Evolutionary conservation across 805 yeast genomes (phyloP), one percentile per base, ranked within the genome.

Genomic region (Metschnikowia lachancei): DNA sequence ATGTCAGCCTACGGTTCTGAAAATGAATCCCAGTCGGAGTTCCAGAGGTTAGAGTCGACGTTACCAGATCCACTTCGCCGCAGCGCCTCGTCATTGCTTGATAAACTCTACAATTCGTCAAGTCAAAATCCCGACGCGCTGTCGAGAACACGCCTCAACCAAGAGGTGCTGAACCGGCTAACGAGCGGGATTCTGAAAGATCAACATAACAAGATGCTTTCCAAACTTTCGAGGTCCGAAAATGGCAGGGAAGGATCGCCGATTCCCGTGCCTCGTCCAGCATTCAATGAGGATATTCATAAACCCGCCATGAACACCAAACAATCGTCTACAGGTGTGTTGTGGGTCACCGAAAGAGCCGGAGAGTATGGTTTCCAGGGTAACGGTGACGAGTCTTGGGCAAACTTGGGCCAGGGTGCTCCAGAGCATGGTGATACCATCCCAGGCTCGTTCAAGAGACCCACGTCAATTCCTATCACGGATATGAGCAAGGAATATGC

Each of bases 271-370:
- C 81, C 82, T 0, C 69, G 67, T 28, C 81, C 81, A 5, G 58
- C 66, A 38, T 63, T 67, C 54, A 65, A 70, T 43, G 73, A 69
- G 42, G 72, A 65, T 26, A 72, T 75, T 44, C 73, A 72, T 55
- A 74, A 76, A 54, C 85, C 85, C 5, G 85, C 83, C 8, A 63
- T 80, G 68, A 80, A 80, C 62, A 76, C 78, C 30, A 70, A 72
- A 46, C 82, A 79, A 54, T 75, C 81, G 11, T 77, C 82, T 11
- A 80, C 85, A 0, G 85, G 85, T 46, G 85, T 80, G 29, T 72
- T 80, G 43, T 80, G 85, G 85, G 78, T 78, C 45, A 80, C 85
- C 1, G 84, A 80, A 55, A 66, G 83, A 50, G 85, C 85, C 26
- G 62, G 66, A 36, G 83, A 76, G 50, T 76, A 79, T 57, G 85